Conservation (phyloP, 2,329 filamentous ascomycete genomes). For the Chrysosporium keratinophilum region DNA sequence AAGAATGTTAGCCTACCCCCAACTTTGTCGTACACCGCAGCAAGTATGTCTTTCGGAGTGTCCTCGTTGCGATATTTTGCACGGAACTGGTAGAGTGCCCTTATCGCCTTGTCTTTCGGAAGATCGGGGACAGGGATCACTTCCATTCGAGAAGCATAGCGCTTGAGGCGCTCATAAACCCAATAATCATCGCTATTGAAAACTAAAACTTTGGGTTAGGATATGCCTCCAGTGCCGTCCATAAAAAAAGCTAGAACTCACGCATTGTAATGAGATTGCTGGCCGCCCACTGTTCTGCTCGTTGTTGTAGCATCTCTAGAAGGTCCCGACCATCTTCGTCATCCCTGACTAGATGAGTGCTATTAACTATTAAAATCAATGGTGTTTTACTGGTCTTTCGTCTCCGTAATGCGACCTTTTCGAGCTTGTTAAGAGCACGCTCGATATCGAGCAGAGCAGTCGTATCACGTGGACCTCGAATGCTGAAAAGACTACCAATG, state of each 20-base stretch:
- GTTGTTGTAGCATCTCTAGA: constrained; percentile 87
- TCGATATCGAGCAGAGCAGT: constrained; percentile 92
- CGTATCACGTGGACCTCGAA: constrained; percentile 81
- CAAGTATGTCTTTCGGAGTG: constrained; percentile 45
- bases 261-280: constrained; percentile 70
- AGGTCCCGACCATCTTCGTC: constrained; percentile 88
- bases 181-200: constrained; percentile 98
- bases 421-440: constrained; percentile 90
- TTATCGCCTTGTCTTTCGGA: constrained; percentile 64
- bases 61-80: constrained; percentile 61
- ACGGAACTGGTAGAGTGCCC: constrained; percentile 70
- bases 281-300: constrained; percentile 93
- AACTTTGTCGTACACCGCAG: constrained; percentile 73
- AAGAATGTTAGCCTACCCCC: constrained; percentile 83
- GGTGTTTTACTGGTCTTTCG: constrained; percentile 55
- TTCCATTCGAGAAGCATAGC: constrained; percentile 88
- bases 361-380: constrained; percentile 87
- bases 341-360: constrained; percentile 80
- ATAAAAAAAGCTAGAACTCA: constrained; percentile 17
- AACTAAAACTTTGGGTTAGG: constrained; percentile 43
- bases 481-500: constrained; percentile 90
- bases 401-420: constrained; percentile 72
- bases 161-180: constrained; percentile 92
- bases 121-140: constrained; percentile 79
- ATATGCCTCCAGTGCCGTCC: neutral